Conservation (phyloP, 1,284 basidiomycete species). For the Apiotrichum gracile region DNA sequence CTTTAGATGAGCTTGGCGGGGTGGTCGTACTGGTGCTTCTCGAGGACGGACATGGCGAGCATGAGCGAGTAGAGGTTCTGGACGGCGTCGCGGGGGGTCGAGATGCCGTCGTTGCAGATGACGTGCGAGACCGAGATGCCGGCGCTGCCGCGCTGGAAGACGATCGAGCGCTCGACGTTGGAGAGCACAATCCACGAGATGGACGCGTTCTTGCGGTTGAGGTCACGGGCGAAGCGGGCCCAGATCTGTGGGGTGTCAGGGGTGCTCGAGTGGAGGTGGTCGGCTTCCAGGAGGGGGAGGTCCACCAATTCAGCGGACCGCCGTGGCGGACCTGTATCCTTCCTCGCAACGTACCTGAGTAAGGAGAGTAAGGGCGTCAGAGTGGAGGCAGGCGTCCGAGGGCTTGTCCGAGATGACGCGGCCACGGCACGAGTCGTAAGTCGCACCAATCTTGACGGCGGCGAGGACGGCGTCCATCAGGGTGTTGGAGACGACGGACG, state of each 20-base stretch:
- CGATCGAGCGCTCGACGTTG: slow-evolving; percentile 14
- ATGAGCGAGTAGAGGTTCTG: slow-evolving; percentile 17
- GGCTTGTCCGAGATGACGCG: slow-evolving; percentile 4
- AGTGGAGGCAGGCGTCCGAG: slow-evolving; percentile 8
- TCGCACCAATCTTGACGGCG: slow-evolving; percentile 5
- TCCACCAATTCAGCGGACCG: background rate
- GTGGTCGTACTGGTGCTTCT: slow-evolving; percentile 15
- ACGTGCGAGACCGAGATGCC: slow-evolving; percentile 13
- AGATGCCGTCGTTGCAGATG: slow-evolving; percentile 6
- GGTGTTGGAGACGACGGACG: slow-evolving; percentile 13
- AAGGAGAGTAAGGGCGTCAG: slow-evolving; percentile 13
- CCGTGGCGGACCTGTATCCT: too few relatives aligned
- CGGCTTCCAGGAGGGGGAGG: background rate
- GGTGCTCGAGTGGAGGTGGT: background rate
- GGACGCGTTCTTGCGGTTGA: slow-evolving; percentile 2
- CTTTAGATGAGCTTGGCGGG: slow-evolving; percentile 4
- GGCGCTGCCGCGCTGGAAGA: slow-evolving; percentile 13
- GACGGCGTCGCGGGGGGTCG: slow-evolving; percentile 11
- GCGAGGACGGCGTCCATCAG: slow-evolving; percentile 12
- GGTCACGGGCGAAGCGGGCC: slow-evolving; percentile 13
- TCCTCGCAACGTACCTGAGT: slow-evolving; percentile 8
- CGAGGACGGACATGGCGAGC: slow-evolving; percentile 11
- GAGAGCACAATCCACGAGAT: slow-evolving; percentile 11
- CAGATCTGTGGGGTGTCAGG: slow-evolving; percentile 10
- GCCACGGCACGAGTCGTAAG: slow-evolving; percentile 8